Conservation (phyloP, 495 filamentous ascomycete species). For the Podospora bellae-mahoneyi region DNA sequence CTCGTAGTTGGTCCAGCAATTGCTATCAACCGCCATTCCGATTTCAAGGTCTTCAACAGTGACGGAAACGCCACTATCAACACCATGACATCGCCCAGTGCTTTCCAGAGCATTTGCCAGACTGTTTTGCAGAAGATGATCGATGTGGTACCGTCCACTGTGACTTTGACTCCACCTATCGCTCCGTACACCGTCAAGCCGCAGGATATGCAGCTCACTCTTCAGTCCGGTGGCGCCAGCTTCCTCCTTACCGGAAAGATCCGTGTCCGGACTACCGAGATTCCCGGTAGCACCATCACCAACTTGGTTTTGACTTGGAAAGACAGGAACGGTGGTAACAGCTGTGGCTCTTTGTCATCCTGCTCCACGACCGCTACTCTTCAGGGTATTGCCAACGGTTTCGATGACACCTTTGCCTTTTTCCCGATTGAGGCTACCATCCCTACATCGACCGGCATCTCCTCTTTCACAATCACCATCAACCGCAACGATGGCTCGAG, state of each 20-base stretch:
- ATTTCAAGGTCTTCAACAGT: slow-evolving; percentile 54
- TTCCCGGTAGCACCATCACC: slow-evolving; percentile 32
- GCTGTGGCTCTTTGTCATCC: slow-evolving; percentile 43
- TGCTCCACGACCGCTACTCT: slow-evolving; percentile 45
- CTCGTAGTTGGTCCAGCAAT: slow-evolving; percentile 50
- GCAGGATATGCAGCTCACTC: slow-evolving; percentile 45
- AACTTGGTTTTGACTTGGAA: slow-evolving; percentile 75
- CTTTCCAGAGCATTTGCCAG: slow-evolving; percentile 48
- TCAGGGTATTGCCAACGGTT: slow-evolving; percentile 50
- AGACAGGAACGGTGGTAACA: slow-evolving; percentile 92
- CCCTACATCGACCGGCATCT: slow-evolving; percentile 41
- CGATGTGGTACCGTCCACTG: slow-evolving; percentile 53
- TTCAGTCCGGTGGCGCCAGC: slow-evolving; percentile 37
- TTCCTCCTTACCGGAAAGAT: slow-evolving; percentile 43
- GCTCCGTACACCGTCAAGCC: slow-evolving; percentile 59
- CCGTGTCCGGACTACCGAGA: slow-evolving; percentile 42
- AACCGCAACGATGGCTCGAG: slow-evolving; percentile 42
- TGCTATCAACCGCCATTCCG: slow-evolving; percentile 44
- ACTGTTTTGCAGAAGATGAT: slow-evolving; percentile 58
- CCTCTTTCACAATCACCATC: slow-evolving; percentile 43
- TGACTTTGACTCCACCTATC: slow-evolving; percentile 51
- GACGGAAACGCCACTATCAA: slow-evolving; percentile 56
- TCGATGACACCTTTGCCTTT: slow-evolving; percentile 58
- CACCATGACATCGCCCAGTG: slow-evolving; percentile 41
- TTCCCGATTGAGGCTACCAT: slow-evolving; percentile 43